Conservation (phyloP, 2,329 filamentous ascomycete species). For the Periconia sp. region DNA sequence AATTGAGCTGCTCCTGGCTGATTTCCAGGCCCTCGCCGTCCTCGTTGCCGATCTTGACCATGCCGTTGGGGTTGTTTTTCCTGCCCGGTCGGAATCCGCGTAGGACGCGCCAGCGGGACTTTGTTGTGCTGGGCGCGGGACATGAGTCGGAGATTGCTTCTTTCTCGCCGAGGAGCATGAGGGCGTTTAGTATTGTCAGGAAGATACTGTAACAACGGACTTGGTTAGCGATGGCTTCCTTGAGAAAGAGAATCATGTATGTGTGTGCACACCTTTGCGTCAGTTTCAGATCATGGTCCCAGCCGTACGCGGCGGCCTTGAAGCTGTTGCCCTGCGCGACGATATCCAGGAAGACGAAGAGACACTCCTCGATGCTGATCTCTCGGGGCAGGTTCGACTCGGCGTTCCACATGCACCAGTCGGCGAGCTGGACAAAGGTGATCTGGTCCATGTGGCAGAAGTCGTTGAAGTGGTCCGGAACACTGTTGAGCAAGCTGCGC, state of each 20-base stretch:
- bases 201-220: slow-evolving; percentile 31
- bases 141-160: slow-evolving; percentile 33
- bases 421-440: slow-evolving; percentile 41
- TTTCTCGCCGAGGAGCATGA: slow-evolving; percentile 36
- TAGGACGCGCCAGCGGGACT: slow-evolving; percentile 36
- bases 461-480: slow-evolving; percentile 40
- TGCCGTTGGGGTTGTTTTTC: slow-evolving; percentile 29
- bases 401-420: slow-evolving; percentile 40
- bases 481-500: slow-evolving; percentile 34
- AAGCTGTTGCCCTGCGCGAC: slow-evolving; percentile 41
- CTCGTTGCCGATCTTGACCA: slow-evolving; percentile 38
- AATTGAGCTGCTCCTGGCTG: slow-evolving; percentile 32
- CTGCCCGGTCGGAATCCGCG: slow-evolving; percentile 31
- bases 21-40: slow-evolving; percentile 36
- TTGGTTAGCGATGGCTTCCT: slow-evolving; percentile 9
- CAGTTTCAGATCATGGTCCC: slow-evolving; percentile 39
- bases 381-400: slow-evolving; percentile 29
- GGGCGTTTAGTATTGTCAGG: slow-evolving; percentile 36
- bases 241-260: not conserved
- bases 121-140: slow-evolving; percentile 33
- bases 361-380: slow-evolving; percentile 40
- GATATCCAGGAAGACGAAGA: slow-evolving; percentile 42
- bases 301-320: slow-evolving; percentile 31
- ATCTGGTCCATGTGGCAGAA: slow-evolving; percentile 43
- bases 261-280: slow-evolving; percentile 34